Conservation (phyloP, 805 yeast species). For the Pichia heedii region DNA sequence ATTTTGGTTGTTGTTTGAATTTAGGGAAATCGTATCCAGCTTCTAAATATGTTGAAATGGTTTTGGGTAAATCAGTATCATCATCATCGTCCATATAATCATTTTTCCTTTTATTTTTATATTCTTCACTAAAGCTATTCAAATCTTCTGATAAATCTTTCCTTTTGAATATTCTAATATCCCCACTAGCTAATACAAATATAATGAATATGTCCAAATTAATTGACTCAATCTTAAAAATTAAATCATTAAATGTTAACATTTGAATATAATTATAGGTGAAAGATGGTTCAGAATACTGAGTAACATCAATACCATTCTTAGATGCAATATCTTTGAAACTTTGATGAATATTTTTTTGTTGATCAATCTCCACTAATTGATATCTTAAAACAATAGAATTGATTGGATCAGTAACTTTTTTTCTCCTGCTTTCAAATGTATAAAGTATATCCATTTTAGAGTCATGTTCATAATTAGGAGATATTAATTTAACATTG, state of each 20-base stretch:
- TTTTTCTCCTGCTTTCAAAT: slow-evolving; percentile 26
- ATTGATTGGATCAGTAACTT: slow-evolving; percentile 8
- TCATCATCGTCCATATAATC: slow-evolving; percentile 6
- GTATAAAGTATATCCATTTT: slow-evolving; percentile 38
- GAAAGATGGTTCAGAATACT: not conserved
- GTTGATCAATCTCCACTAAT: slow-evolving; percentile 12
- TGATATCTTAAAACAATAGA: slow-evolving; percentile 22
- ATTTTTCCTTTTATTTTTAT: slow-evolving; percentile 6
- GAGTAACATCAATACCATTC: slow-evolving; percentile 11
- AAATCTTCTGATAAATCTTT: slow-evolving; percentile 18
- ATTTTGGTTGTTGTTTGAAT: slow-evolving; percentile 25
- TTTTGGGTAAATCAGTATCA: slow-evolving; percentile 17
- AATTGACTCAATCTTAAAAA: slow-evolving; percentile 24
- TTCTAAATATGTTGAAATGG: slow-evolving; percentile 38
- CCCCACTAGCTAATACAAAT: slow-evolving; percentile 35
- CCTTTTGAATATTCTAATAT: slow-evolving; percentile 38
- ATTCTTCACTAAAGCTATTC: slow-evolving; percentile 19
- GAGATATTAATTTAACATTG: slow-evolving; percentile 37
- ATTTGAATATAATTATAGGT: slow-evolving; percentile 16
- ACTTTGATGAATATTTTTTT: slow-evolving; percentile 17
- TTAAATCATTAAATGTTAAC: slow-evolving; percentile 20
- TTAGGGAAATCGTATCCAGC: slow-evolving; percentile 45
- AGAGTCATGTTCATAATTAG: slow-evolving; percentile 33
- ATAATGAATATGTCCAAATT: slow-evolving; percentile 34
- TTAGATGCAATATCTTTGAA: slow-evolving; percentile 19